phyloP scores from a whole-genome alignment of 805 yeast species.

The Kazachstania africana region DNA sequence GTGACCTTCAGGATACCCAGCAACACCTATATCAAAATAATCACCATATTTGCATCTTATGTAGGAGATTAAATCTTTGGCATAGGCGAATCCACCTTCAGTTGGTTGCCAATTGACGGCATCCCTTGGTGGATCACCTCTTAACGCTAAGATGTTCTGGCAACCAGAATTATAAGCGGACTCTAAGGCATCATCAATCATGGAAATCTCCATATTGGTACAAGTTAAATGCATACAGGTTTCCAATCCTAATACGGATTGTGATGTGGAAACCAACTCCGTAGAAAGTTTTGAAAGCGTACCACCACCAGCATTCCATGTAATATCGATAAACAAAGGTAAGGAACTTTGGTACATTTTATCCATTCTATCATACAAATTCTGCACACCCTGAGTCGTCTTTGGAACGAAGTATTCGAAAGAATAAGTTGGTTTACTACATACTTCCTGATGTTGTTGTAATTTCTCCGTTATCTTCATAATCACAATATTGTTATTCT shows the following conservation, averaged over 20 bases:
- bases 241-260: slow-evolving; percentile 80
- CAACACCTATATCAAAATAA: slow-evolving; percentile 90
- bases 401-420: slow-evolving; percentile 97
- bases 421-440: slow-evolving; percentile 61
- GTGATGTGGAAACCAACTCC: slow-evolving; percentile 85
- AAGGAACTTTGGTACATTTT: slow-evolving; percentile 79
- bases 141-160: slow-evolving; percentile 82
- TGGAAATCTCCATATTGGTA: slow-evolving; percentile 76
- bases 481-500: too few species aligned
- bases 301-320: slow-evolving; percentile 98
- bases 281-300: slow-evolving; percentile 63
- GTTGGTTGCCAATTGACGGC: slow-evolving; percentile 30
- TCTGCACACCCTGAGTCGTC: slow-evolving; percentile 93
- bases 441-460: slow-evolving; percentile 22
- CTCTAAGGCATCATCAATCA: slow-evolving; percentile 74
- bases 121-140: slow-evolving; percentile 90
- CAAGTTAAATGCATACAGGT: slow-evolving; percentile 98
- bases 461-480: slow-evolving; percentile 34
- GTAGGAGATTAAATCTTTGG: slow-evolving; percentile 72
- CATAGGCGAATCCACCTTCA: slow-evolving; percentile 72
- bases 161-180: slow-evolving; percentile 88
- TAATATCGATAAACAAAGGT: slow-evolving; percentile 88
- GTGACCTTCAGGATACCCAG: slow-evolving; percentile 96
- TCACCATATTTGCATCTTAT: slow-evolving; percentile 71
- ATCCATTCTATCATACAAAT: slow-evolving; percentile 93